Conservation (phyloP, 2,329 filamentous ascomycete species). For the Chaetothyriales sp. region DNA sequence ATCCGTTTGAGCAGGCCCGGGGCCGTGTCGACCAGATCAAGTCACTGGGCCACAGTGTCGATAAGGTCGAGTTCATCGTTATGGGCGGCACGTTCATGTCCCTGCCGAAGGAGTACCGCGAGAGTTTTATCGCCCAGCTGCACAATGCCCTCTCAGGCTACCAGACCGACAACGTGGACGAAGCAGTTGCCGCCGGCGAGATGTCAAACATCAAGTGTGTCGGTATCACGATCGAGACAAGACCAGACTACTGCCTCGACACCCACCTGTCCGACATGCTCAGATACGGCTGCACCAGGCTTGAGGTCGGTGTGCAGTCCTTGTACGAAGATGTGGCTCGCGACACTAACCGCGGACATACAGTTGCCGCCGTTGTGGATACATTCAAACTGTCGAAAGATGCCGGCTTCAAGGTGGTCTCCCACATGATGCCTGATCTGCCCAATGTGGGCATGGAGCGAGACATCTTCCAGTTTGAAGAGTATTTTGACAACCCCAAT, state of each 20-base stretch:
- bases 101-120: conserved; percentile 69
- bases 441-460: conserved; percentile 98
- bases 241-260: conserved; percentile 91
- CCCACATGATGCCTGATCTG: conserved; percentile 98
- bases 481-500: conserved; percentile 93
- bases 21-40: conserved; percentile 95
- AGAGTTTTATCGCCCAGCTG: conserved; percentile 86
- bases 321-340: conserved; percentile 96
- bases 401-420: conserved; percentile 96
- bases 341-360: conserved; percentile 93
- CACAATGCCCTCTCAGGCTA: conserved; percentile 96
- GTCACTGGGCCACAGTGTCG: conserved; percentile 84
- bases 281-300: conserved; percentile 86
- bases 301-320: conserved; percentile 92
- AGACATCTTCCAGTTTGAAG: conserved; percentile 88
- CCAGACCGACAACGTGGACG: conserved; percentile 83
- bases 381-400: conserved; percentile 97
- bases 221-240: conserved; percentile 93
- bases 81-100: conserved; percentile 99
- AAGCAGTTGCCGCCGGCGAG: conserved; percentile 83
- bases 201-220: conserved; percentile 98
- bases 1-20: conserved; percentile 92
- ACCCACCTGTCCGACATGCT: conserved; percentile 94
- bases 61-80: conserved; percentile 99
- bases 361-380: conserved; percentile 84